These are phyloP conservation scores for Colletotrichum sp. DNA, from an alignment of 2,329 filamentous ascomycete genomes.

Conservation along the genomic window DNA sequence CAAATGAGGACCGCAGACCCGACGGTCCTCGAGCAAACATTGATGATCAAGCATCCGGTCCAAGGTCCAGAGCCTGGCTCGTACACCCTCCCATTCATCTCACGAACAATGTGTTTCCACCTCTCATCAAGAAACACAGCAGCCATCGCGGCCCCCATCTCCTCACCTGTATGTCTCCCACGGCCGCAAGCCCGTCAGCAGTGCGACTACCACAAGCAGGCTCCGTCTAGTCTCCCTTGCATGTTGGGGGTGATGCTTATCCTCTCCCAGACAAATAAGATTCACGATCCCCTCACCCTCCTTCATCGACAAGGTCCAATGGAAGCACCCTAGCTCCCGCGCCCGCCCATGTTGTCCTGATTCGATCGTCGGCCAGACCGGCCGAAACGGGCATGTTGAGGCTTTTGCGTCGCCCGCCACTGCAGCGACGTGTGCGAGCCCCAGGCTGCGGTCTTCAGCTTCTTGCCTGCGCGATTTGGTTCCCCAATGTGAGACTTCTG, in stretches of 20 bases:
- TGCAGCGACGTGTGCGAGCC: neutral
- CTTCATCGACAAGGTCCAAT: neutral
- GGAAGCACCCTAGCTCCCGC: neutral
- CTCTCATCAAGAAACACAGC: neutral
- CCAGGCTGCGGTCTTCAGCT: neutral
- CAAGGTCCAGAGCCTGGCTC: neutral
- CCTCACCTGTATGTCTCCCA: neutral
- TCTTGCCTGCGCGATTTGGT: neutral
- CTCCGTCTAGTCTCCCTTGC: slow-evolving; percentile 3
- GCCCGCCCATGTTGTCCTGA: neutral
- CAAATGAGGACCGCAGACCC: neutral
- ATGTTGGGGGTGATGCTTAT: neutral
- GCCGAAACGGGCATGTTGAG: slow-evolving; percentile 12
- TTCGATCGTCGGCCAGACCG: neutral
- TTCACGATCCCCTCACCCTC: neutral
- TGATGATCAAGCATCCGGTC: neutral
- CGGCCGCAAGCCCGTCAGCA: neutral
- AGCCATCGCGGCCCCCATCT: neutral
- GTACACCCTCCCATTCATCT: neutral
- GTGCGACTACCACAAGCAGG: neutral
- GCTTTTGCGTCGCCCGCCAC: neutral
- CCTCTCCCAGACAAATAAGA: neutral
- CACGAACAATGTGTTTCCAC: neutral
- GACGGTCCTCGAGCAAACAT: neutral
- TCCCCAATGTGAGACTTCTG: neutral